These are phyloP conservation scores for Mycena vulgaris DNA, from an alignment of 768 basidiomycete genomes.

Conservation along the genomic window DNA sequence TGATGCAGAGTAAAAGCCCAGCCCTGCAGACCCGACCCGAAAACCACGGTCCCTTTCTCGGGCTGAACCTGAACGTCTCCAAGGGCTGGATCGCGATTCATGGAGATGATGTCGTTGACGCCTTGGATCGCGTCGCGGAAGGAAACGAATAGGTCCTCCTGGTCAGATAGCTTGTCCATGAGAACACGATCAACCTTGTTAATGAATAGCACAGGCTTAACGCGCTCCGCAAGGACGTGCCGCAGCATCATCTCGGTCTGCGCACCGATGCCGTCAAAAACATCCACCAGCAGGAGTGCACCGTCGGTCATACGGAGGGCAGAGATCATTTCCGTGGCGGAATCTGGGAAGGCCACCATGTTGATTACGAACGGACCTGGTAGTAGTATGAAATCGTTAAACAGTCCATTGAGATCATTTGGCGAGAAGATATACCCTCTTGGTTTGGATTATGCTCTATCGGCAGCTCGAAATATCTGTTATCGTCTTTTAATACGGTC, in stretches of 20 bases:
- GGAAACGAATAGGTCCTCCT: conserved; percentile 97
- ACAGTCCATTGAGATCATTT: neutral
- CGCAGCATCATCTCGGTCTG: conserved; percentile 99
- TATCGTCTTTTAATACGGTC: neutral
- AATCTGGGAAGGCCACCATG: conserved; percentile 61
- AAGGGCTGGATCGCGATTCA: conserved; percentile 92
- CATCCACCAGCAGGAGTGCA: conserved; percentile 99
- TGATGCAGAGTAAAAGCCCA: conserved; percentile 99
- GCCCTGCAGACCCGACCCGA: conserved; percentile 98
- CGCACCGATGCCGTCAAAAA: conserved; percentile 98
- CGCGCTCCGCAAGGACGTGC: conserved; percentile 96
- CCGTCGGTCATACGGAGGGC: conserved; percentile 99
- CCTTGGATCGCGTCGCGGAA: conserved; percentile 97
- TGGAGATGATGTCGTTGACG: conserved; percentile 98
- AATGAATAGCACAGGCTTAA: conserved; percentile 99
- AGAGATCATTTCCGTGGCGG: conserved; percentile 97
- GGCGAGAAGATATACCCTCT: no score
- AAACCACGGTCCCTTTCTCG: conserved; percentile 97
- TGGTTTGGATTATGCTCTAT: neutral
- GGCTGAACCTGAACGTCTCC: conserved; percentile 99
- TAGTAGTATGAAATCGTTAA: neutral
- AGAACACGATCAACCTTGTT: conserved; percentile 99
- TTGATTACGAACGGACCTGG: neutral
- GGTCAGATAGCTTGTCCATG: conserved; percentile 95
- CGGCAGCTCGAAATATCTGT: neutral